phyloP scores from a whole-genome alignment of 164 flowering plant genomes.

The Aristolochia fimbriata region DNA sequence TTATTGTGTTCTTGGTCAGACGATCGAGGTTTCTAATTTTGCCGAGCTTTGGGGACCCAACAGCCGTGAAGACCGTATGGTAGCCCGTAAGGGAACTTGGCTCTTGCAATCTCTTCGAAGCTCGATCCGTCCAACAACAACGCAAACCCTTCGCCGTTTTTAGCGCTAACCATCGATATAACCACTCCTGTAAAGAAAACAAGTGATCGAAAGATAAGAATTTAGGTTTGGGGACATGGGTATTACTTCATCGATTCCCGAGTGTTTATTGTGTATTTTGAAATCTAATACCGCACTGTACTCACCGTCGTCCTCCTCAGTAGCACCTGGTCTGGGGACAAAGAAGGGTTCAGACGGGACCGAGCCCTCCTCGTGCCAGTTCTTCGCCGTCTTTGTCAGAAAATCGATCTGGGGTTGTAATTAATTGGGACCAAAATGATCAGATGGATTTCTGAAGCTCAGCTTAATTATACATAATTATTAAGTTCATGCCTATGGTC shows the following conservation, averaged over 20 bases:
- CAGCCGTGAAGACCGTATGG: slow-evolving; percentile 96
- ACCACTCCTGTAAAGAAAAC: slow-evolving; percentile 55
- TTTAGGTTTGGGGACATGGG: background rate
- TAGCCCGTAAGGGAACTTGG: slow-evolving; percentile 80
- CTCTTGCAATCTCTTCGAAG: slow-evolving; percentile 88
- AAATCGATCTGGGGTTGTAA: slow-evolving; percentile 51
- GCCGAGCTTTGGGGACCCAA: slow-evolving; percentile 61
- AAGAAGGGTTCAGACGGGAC: slow-evolving; percentile 94
- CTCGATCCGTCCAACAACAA: slow-evolving; percentile 67
- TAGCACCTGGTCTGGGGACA: slow-evolving; percentile 81
- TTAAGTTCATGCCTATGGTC: no score
- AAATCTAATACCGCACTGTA: background rate
- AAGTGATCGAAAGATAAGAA: background rate
- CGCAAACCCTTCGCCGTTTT: slow-evolving; percentile 79
- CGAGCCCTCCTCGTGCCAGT: slow-evolving; percentile 69
- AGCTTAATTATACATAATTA: no score
- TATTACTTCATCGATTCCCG: no score
- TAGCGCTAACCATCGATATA: slow-evolving; percentile 71
- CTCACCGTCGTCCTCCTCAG: slow-evolving; percentile 88
- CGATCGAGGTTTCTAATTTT: no score
- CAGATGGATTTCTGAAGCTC: background rate
- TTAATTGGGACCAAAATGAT: background rate
- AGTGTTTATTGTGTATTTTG: background rate
- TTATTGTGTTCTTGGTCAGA: no score
- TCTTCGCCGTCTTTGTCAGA: slow-evolving; percentile 60